phyloP scores from a whole-genome alignment of 768 basidiomycete species.

The Favolaschia claudopus region DNA sequence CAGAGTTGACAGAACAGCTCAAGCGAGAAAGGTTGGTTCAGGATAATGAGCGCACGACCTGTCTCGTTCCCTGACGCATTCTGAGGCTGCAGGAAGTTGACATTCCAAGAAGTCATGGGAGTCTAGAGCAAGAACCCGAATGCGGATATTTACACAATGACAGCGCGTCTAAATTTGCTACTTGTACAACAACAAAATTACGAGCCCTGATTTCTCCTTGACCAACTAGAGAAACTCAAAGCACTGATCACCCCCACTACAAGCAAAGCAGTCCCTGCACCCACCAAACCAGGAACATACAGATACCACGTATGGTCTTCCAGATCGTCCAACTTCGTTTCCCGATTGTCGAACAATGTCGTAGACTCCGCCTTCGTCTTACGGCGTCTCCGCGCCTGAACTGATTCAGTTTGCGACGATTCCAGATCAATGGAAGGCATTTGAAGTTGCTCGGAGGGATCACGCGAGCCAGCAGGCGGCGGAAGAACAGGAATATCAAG shows the following conservation, averaged over 20 bases:
- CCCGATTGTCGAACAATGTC: conserved; percentile 49
- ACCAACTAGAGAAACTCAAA: conserved; percentile 75
- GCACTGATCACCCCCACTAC: conserved; percentile 83
- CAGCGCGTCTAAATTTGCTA: conserved; percentile 14
- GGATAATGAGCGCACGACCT: conserved; percentile 75
- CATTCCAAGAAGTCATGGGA: conserved; percentile 47
- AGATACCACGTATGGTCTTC: conserved; percentile 84
- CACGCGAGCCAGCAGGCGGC: conserved; percentile 45
- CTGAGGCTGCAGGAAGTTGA: conserved; percentile 45
- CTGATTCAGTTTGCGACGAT: conserved; percentile 44
- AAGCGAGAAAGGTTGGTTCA: conserved; percentile 87
- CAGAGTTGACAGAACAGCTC: conserved; percentile 71
- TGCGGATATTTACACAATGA: neutral
- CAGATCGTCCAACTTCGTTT: conserved; percentile 60
- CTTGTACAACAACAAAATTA: conserved; percentile 29
- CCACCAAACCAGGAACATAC: conserved; percentile 79
- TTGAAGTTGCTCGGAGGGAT: conserved; percentile 54
- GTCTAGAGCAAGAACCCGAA: conserved; percentile 9
- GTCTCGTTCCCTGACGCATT: neutral
- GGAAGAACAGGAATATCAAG: conserved; percentile 78
- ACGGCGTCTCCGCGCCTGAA: conserved; percentile 57
- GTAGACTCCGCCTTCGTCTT: conserved; percentile 65
- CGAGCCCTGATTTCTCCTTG: conserved; percentile 71
- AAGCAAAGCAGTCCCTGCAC: conserved; percentile 83
- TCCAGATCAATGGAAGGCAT: conserved; percentile 72